phyloP scores from a whole-genome alignment of 106 monocot species.

The Platanthera guangdongensis region DNA sequence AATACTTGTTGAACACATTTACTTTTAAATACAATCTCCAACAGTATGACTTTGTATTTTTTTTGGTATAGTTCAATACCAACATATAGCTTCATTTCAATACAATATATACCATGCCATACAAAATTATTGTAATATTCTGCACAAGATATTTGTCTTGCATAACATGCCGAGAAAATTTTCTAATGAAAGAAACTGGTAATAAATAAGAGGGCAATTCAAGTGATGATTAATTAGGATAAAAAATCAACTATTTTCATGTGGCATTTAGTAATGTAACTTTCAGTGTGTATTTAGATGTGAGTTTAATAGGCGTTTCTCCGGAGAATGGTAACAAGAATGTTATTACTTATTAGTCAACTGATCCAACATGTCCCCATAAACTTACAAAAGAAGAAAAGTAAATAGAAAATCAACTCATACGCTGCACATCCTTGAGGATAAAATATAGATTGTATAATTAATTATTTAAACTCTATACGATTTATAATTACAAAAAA shows the following conservation, averaged over 20 bases:
- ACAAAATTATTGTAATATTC: no score
- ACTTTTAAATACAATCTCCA: no score
- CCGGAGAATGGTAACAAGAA: not conserved
- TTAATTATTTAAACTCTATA: not conserved
- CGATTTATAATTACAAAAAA: no score
- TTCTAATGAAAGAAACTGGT: no score
- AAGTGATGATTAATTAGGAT: not conserved
- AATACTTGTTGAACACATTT: no score
- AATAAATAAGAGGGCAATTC: not conserved
- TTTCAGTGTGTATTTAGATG: no score
- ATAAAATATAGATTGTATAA: not conserved
- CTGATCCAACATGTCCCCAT: not conserved
- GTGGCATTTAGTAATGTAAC: not conserved
- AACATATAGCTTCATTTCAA: no score
- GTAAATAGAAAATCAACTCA: not conserved
- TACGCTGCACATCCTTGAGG: not conserved
- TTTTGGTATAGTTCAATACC: no score
- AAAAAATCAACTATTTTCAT: not conserved
- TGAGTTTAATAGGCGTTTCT: not conserved
- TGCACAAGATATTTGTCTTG: no score
- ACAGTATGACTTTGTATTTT: no score
- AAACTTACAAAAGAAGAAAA: not conserved
- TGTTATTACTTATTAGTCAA: not conserved
- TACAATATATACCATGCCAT: no score
- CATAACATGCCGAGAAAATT: no score